Evolutionary conservation across 78 protist genomes (phyloP).

Genomic region (Pelomyxa schiedti): DNA sequence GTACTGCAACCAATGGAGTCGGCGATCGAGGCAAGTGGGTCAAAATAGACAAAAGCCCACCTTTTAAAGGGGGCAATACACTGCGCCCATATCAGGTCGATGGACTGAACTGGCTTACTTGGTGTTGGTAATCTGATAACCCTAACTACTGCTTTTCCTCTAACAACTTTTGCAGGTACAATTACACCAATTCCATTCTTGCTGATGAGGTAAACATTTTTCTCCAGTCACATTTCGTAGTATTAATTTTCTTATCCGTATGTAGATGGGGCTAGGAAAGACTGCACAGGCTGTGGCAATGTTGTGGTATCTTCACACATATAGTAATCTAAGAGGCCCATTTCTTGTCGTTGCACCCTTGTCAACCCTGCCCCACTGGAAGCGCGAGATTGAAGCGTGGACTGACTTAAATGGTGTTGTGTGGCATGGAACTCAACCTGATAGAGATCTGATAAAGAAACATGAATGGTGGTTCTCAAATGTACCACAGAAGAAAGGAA

Average conservation of each 20-base stretch:
- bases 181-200: conserved; percentile 93
- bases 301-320: conserved; percentile 46
- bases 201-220: too few relatives aligned
- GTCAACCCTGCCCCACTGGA: conserved; percentile 88
- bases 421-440: not conserved
- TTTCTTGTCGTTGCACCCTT: conserved; percentile 93
- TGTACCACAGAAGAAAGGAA: too few relatives aligned
- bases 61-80: not conserved
- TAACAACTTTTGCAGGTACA: conserved; percentile 67
- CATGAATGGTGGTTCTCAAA: too few relatives aligned
- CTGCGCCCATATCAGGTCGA: conserved; percentile 49
- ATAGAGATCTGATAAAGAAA: not conserved
- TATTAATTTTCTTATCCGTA: conserved; percentile 92
- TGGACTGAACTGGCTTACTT: conserved; percentile 91
- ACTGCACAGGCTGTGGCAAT: conserved; percentile 85
- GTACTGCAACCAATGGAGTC: too few relatives aligned
- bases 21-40: too few relatives aligned
- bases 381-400: conserved; percentile 65
- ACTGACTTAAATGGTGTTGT: conserved; percentile 22
- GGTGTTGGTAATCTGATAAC: conserved; percentile 75
- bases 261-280: conserved; percentile 99
- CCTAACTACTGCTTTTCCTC: too few relatives aligned
- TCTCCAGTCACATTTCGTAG: too few relatives aligned
- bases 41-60: not conserved
- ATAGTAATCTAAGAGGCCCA: conserved; percentile 65